phyloP scores from a whole-genome alignment of 345 rosid genomes.

The Camelina hispida region DNA sequence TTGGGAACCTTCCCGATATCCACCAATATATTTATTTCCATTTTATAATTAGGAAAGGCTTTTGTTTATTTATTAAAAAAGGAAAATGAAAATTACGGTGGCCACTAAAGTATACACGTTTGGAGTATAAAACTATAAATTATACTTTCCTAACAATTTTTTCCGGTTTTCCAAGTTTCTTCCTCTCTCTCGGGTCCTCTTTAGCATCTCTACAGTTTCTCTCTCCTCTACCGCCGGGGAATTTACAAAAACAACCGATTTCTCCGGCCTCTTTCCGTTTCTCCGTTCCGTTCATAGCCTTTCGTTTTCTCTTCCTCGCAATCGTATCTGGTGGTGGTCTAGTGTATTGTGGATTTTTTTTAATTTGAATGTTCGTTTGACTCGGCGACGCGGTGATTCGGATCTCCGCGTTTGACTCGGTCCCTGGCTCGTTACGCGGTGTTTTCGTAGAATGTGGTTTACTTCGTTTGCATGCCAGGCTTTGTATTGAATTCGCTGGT shows the following conservation, averaged over 20 bases:
- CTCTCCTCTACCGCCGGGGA: slow-evolving; percentile 54
- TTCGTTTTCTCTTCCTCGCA: slow-evolving; percentile 8
- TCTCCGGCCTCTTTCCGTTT: slow-evolving; percentile 35
- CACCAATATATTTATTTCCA: not conserved
- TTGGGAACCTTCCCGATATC: slow-evolving; percentile 40
- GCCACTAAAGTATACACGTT: slow-evolving; percentile 44
- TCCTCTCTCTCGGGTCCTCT: slow-evolving; percentile 44
- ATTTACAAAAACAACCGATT: slow-evolving; percentile 34
- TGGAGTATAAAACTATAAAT: slow-evolving; percentile 73
- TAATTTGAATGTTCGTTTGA: slow-evolving; percentile 25
- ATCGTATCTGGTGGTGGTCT: slow-evolving; percentile 5
- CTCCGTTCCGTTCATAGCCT: slow-evolving; percentile 37
- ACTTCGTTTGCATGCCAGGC: slow-evolving; percentile 43
- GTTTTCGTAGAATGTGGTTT: slow-evolving; percentile 77
- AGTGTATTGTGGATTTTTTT: slow-evolving; percentile 19
- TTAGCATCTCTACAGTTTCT: slow-evolving; percentile 50
- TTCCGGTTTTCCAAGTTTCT: slow-evolving; percentile 73
- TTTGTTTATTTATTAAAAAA: slow-evolving; percentile 14
- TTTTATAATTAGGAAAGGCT: slow-evolving; percentile 11
- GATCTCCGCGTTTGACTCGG: slow-evolving; percentile 70
- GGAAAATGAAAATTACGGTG: slow-evolving; percentile 34
- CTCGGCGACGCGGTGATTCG: slow-evolving; percentile 48
- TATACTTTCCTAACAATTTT: slow-evolving; percentile 47
- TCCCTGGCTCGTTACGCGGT: slow-evolving; percentile 43
- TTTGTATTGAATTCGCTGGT: slow-evolving; percentile 43